These are phyloP conservation scores for Fusarium algeriense DNA, from an alignment of 2,329 filamentous ascomycete species.

Conservation along the genomic window DNA sequence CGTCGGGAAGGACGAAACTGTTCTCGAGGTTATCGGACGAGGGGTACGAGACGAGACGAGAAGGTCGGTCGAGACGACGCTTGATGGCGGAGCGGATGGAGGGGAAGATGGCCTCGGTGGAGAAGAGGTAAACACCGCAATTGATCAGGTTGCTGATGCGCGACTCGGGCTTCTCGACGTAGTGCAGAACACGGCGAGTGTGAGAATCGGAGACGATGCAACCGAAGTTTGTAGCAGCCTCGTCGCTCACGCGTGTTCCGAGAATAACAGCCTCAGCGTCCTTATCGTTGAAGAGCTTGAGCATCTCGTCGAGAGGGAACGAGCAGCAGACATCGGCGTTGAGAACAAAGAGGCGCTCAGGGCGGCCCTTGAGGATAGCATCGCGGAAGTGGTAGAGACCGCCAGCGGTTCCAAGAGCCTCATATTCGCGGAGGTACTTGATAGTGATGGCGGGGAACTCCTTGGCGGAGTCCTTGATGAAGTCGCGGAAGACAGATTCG, in stretches of 20 bases:
- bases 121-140: slow-evolving; percentile 98
- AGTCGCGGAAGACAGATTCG: slow-evolving; percentile 95
- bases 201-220: slow-evolving; percentile 97
- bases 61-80: slow-evolving; percentile 87
- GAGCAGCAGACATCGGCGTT: slow-evolving; percentile 99
- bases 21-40: slow-evolving; percentile 92
- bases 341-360: slow-evolving; percentile 95
- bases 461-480: slow-evolving; percentile 90
- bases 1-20: slow-evolving; percentile 62
- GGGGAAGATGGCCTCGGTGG: slow-evolving; percentile 95
- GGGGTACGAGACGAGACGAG: slow-evolving; percentile 90
- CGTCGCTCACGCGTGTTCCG: slow-evolving; percentile 89
- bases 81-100: slow-evolving; percentile 95
- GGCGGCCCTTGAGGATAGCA: slow-evolving; percentile 94
- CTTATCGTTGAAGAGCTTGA: slow-evolving; percentile 92
- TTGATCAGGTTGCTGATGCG: slow-evolving; percentile 99
- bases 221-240: slow-evolving; percentile 94
- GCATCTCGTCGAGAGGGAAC: slow-evolving; percentile 96
- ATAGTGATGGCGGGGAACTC: slow-evolving; percentile 88
- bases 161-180: slow-evolving; percentile 98
- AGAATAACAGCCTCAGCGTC: slow-evolving; percentile 97
- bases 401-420: slow-evolving; percentile 93
- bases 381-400: slow-evolving; percentile 99
- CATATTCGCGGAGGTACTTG: slow-evolving; percentile 97
- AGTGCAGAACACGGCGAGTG: slow-evolving; percentile 95